phyloP scores from a whole-genome alignment of 2,329 filamentous ascomycete species.

The Immersiporthe knoxdaviesiana region DNA sequence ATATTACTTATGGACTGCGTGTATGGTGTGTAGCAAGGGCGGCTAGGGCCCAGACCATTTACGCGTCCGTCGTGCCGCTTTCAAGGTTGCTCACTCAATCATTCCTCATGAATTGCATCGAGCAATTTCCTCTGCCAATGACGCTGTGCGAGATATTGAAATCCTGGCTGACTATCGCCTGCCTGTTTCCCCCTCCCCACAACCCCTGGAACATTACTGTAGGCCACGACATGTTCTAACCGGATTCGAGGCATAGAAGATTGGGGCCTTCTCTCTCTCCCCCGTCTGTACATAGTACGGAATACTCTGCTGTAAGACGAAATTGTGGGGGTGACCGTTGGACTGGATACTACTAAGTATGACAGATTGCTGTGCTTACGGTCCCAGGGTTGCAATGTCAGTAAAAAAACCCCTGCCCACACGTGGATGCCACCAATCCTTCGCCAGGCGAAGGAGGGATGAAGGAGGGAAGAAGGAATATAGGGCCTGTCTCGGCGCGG shows the following conservation, averaged over 20 bases:
- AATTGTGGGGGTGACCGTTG: not conserved
- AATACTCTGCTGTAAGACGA: constrained; percentile 8
- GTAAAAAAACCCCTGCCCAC: not conserved
- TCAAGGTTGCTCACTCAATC: not conserved
- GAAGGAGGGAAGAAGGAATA: constrained; percentile 2
- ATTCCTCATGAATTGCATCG: not conserved
- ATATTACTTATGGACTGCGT: not conserved
- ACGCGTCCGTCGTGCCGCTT: not conserved
- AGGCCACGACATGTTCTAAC: constrained; percentile 2
- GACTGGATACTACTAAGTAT: not conserved
- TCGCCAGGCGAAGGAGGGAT: constrained; percentile 1
- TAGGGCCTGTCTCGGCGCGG: constrained; percentile 1
- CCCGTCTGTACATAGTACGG: too few species aligned
- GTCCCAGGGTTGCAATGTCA: not conserved
- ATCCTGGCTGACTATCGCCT: not conserved
- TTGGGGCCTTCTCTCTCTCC: not conserved
- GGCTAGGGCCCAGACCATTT: not conserved
- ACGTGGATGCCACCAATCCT: constrained; percentile 10
- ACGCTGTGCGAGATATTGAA: not conserved
- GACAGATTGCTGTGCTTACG: not conserved
- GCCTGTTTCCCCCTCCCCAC: not conserved
- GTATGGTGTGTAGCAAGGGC: not conserved
- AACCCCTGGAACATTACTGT: not conserved
- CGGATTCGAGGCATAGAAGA: not conserved
- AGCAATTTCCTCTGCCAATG: constrained; percentile 2